Evolutionary conservation across 1,139 yeast species (phyloP).

Genomic region (Candida neerlandica): DNA sequence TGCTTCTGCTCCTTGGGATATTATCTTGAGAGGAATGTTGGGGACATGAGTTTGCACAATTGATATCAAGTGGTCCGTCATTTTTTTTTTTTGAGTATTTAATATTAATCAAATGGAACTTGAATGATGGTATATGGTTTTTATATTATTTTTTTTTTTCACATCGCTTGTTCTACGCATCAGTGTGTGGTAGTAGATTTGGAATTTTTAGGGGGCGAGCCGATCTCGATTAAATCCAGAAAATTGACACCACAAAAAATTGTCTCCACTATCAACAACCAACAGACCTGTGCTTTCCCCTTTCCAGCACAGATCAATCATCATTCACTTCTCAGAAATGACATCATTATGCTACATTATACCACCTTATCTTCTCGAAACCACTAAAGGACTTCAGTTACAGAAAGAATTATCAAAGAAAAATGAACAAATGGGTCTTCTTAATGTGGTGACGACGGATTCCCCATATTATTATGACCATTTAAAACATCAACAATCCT

Average conservation of each 20-base stretch:
- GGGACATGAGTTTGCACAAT: conserved; percentile 47
- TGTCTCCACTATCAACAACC: conserved; percentile 1
- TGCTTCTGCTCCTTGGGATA: conserved; percentile 98
- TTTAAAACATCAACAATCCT: conserved; percentile 5
- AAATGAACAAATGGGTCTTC: conserved; percentile 29
- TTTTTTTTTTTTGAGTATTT: conserved; percentile 18
- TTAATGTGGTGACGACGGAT: conserved; percentile 30
- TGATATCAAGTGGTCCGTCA: conserved; percentile 47
- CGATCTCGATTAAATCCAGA: not conserved
- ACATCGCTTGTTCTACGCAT: not conserved
- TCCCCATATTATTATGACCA: conserved; percentile 26
- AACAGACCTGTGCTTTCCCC: not conserved
- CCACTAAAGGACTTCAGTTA: conserved; percentile 39
- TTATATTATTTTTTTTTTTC: not conserved
- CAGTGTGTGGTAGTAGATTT: not conserved
- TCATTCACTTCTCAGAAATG: not conserved
- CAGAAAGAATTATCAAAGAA: conserved; percentile 26
- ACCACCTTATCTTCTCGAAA: conserved; percentile 47
- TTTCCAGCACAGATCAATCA: not conserved
- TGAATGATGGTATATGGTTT: not conserved
- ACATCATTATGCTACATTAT: conserved; percentile 31
- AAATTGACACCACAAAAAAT: conserved; percentile 1
- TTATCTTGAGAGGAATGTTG: conserved; percentile 50
- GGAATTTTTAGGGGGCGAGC: not conserved
- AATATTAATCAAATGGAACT: not conserved